phyloP scores from a whole-genome alignment of 2,329 filamentous ascomycete species.

The Cladosporium sphaerospermum region DNA sequence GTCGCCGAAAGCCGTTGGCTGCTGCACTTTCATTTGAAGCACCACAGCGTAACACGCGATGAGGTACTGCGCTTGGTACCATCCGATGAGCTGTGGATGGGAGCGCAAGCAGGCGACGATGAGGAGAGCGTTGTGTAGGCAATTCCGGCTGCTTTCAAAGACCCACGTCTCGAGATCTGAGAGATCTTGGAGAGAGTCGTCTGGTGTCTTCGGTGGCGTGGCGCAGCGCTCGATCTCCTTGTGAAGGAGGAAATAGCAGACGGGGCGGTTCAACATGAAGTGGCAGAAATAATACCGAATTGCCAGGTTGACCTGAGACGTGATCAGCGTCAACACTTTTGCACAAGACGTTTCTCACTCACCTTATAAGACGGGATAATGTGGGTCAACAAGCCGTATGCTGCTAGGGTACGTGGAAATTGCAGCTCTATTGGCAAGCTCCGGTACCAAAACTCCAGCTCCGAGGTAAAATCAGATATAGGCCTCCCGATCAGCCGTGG shows the following conservation, averaged over 20 bases:
- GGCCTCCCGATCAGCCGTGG: slow-evolving; percentile 8
- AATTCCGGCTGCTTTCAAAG: slow-evolving; percentile 12
- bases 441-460: slow-evolving; percentile 12
- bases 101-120: slow-evolving; percentile 10
- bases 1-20: slow-evolving; percentile 3
- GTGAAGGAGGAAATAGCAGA: slow-evolving; percentile 12
- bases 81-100: slow-evolving; percentile 8
- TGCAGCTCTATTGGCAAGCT: slow-evolving; percentile 11
- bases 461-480: slow-evolving; percentile 9
- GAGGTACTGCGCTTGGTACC: slow-evolving; percentile 11
- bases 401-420: slow-evolving; percentile 9
- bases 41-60: slow-evolving; percentile 11
- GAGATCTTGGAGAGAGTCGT: slow-evolving; percentile 9
- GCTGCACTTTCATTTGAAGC: slow-evolving; percentile 4
- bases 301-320: slow-evolving; percentile 6
- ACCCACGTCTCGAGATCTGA: slow-evolving; percentile 11
- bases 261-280: slow-evolving; percentile 6
- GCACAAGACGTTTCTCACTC: not conserved
- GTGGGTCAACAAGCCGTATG: slow-evolving; percentile 9
- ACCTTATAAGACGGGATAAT: slow-evolving; percentile 13
- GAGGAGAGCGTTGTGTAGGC: slow-evolving; percentile 10
- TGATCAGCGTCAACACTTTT: not conserved
- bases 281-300: slow-evolving; percentile 13
- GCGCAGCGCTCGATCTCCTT: slow-evolving; percentile 12
- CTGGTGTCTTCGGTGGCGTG: slow-evolving; percentile 9